phyloP scores from a whole-genome alignment of 305 asterid genomes.

The Lippia alba region DNA sequence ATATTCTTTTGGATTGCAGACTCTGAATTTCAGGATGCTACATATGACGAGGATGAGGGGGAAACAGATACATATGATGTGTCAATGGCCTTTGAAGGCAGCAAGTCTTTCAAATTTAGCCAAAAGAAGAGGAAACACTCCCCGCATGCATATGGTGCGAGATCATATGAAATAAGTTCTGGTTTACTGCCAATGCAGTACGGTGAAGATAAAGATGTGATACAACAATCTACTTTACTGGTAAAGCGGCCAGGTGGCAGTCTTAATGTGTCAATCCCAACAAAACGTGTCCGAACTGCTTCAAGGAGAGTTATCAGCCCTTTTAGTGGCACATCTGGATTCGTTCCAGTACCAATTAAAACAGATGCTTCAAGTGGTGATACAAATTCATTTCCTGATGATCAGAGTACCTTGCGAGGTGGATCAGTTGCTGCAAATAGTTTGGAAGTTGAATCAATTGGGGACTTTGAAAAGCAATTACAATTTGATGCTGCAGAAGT shows the following conservation, averaged over 20 bases:
- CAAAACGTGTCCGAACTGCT: slow-evolving; percentile 84
- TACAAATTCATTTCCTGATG: slow-evolving; percentile 89
- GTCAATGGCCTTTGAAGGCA: slow-evolving; percentile 55
- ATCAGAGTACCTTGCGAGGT: slow-evolving; percentile 71
- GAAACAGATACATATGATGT: slow-evolving; percentile 66
- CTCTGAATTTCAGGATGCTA: slow-evolving; percentile 59
- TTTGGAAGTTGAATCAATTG: slow-evolving; percentile 74
- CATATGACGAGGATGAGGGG: slow-evolving; percentile 74
- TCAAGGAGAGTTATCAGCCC: slow-evolving; percentile 69
- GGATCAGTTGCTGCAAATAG: slow-evolving; percentile 57
- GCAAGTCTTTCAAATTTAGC: slow-evolving; percentile 60
- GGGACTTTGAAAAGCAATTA: slow-evolving; percentile 64
- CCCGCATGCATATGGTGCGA: slow-evolving; percentile 54
- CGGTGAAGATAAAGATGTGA: slow-evolving; percentile 54
- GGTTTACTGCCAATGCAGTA: slow-evolving; percentile 58
- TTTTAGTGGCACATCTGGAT: slow-evolving; percentile 67
- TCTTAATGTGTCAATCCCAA: slow-evolving; percentile 78
- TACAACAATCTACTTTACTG: slow-evolving; percentile 56
- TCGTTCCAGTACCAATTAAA: slow-evolving; percentile 62
- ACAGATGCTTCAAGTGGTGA: slow-evolving; percentile 91
- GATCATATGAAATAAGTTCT: slow-evolving; percentile 56
- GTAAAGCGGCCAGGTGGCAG: slow-evolving; percentile 69
- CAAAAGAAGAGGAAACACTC: slow-evolving; percentile 68
- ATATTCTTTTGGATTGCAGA: slow-evolving; percentile 45
- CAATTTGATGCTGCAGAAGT: slow-evolving; percentile 67